Evolutionary conservation across 768 basidiomycete genomes (phyloP), one percentile per base, ranked within the genome.

Genomic region (Suillus ampliporus): DNA sequence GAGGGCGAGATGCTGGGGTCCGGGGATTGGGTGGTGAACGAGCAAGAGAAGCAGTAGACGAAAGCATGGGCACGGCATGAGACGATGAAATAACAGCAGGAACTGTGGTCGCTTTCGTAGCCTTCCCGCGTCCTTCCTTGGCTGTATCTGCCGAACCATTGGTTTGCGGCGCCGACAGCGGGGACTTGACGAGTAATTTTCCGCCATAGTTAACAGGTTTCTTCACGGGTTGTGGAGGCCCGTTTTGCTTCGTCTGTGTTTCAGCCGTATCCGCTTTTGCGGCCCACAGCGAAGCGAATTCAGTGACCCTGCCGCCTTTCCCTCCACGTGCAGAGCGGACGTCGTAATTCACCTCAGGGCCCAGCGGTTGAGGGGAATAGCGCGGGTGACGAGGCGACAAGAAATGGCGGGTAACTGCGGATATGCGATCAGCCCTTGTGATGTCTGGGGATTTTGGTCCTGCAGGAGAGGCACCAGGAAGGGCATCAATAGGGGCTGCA

Each of bases 251-350:
- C 5, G 47, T 44, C 8, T 63, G 43, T 6, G 41, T 38, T 2
- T 64, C 53, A 2, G 50, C 14, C 13, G 57, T 64, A 15, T 74
- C 66, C 8, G 79, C 80, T n/a, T 81, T 85, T 40, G 86, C 77
- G 3, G 89, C 85, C 91, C 91, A 94, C 26, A 94, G 77, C 2
- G 90, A 84, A 0, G 89, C 86, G 1, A 92, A 89, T 5, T 90
- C 80, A 3, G 90, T 80, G 17, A 93, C 92, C 58, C 84, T 83
- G 14, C 91, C 92, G 3, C 92, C 92, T 47, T 83, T 78, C 2
- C 92, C 92, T 5, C 92, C 91, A 23, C 91, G 83, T 5, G 90
- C 91, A 41, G 90, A 92, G 14, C 88, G 86, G 28, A 91, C 74
- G 68, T 93, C 86, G 68, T 92, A 92, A 62, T 86, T 89, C 23